Percentiles rank a stretch among this genome's conserved stretches.
phyloP scores from a whole-genome alignment of 768 basidiomycete genomes.

The Tylopilus subfusipes region DNA sequence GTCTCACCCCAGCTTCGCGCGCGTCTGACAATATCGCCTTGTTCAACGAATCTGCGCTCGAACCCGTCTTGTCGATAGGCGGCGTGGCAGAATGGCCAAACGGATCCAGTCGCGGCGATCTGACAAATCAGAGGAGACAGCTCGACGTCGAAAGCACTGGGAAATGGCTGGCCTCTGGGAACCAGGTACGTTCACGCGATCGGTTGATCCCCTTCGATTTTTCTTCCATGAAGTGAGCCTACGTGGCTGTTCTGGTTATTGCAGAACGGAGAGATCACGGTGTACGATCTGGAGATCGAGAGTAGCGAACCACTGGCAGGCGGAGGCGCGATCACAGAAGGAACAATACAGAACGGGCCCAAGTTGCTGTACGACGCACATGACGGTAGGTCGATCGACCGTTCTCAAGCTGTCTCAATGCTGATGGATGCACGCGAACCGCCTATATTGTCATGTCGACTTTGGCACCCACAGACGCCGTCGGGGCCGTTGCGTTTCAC shows the following conservation, averaged over 20 bases:
- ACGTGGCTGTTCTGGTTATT: neutral
- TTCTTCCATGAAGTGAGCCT: too few species aligned
- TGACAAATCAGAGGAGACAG: constrained; percentile 72
- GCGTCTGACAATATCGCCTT: constrained; percentile 56
- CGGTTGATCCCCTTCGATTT: neutral
- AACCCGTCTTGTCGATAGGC: constrained; percentile 60
- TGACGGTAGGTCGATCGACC: constrained; percentile 40
- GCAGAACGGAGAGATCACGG: constrained; percentile 55
- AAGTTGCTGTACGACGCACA: constrained; percentile 50
- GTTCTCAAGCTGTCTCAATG: neutral
- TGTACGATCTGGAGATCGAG: constrained; percentile 51
- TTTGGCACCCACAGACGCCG: constrained; percentile 48
- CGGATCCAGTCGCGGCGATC: neutral
- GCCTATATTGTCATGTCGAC: neutral
- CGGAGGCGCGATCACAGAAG: constrained; percentile 1
- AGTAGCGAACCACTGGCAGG: neutral
- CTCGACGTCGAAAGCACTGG: constrained; percentile 78
- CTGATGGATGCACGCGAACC: neutral
- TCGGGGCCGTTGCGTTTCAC: constrained; percentile 73
- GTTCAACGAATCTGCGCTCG: constrained; percentile 57
- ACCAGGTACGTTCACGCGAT: constrained; percentile 47
- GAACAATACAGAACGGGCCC: constrained; percentile 23
- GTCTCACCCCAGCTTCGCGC: constrained; percentile 49
- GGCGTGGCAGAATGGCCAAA: constrained; percentile 38
- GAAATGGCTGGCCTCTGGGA: constrained; percentile 59